Evolutionary conservation across 371 early-diverging fungal genomes (phyloP), one percentile per base, ranked within the genome.

Genomic region (Rhizopus sp.): DNA sequence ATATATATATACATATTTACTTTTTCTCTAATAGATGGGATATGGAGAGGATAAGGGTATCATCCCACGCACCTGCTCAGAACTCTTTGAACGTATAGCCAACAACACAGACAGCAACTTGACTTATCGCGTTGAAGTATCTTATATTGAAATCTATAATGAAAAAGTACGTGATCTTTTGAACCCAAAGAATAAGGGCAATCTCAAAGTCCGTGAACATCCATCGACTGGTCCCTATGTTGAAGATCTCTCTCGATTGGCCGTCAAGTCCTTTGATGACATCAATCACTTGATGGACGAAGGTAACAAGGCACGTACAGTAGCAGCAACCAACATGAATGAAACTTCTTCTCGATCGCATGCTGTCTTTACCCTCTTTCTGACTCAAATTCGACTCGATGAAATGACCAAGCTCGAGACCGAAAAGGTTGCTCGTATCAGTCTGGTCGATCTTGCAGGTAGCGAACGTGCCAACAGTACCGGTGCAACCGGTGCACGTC

Each of bases 241-340:
- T 44, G 96, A 94, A 72, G 96, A 96, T 66, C 66, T 95, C 16
- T 90, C 89, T n/a, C 89, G 90, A 48, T 75, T 91, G n/a, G 87
- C 87, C 8, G 93, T 96, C 7, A 75, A 76, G 7, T 86, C 89
- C 1, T 86, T 87, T 62, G 81, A 85, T 34, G 90, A 93, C 58
- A 89, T 91, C 35, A 82, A 88, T 50, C 81, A 82, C 50, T 68
- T 94, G 1, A 87, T 96, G 89, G 91, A 91, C 37, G 88, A 89
- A 72, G 97, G 97, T 42, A 94, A 93, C 69, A 88, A 91, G 81
- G 87, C 88, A 45, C 86, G 88, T 68, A 96, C 94, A 2, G 93
- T 96, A 7, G 97, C 96, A 3, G 86, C 93, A 5, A 99, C 98
- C 31, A 90, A 93, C 61, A 98, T 98, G 98, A 98, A 98, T 69